Base-by-base conservation (phyloP, 2,329 filamentous ascomycete genomes). In the Trichophyton mentagrophytes region DNA sequence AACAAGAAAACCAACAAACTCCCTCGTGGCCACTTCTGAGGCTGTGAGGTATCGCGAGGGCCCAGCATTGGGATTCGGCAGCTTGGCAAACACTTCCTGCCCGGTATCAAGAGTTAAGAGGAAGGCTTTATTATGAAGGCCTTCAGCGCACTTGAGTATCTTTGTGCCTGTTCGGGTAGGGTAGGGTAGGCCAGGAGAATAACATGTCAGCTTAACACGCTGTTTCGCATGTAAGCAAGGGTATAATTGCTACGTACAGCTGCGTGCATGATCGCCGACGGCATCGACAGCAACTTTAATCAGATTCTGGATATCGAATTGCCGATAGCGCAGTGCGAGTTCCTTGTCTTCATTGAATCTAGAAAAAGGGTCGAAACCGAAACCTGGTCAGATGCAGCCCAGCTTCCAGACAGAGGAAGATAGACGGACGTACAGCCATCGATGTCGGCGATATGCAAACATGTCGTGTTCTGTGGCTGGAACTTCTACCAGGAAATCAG, bases 41-140 rank as follows among this genome's bases (percentile, higher is more conserved):
- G 68, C 66, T 1, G n/a, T 47, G 17, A 17, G 11, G 20, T 33
- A 59, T 5, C 9, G 27, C 8, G 64, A 53, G 56, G 66, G 65
- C 4, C 68, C 67, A 3, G 68, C 68, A 56, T 71, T 71, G 0
- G 68, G 68, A 40, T 69, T 71, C 15, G 67, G 68, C 25, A 71
- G 63, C 58, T 68, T 67, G 5, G 65, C 68, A 58, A 69, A 61
- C n/a, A 70, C 65, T 58, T 71, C 55, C 11, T 8, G 5, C 22
- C 55, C 30, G 9, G 70, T 69, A 46, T 69, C 64, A 67, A 70
- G 69, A 44, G 40, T 44, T 44, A 44, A 63, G 3, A 70, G 60
- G 40, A 44, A 44, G n/a, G 40, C 40, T 44, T 44, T 17, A 17
- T n/a, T 44, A 15, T 17, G 40, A 44, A 44, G 40, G 6, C 40